Conservation (phyloP, 139 green algal genomes). For the Micractinium sp. region DNA sequence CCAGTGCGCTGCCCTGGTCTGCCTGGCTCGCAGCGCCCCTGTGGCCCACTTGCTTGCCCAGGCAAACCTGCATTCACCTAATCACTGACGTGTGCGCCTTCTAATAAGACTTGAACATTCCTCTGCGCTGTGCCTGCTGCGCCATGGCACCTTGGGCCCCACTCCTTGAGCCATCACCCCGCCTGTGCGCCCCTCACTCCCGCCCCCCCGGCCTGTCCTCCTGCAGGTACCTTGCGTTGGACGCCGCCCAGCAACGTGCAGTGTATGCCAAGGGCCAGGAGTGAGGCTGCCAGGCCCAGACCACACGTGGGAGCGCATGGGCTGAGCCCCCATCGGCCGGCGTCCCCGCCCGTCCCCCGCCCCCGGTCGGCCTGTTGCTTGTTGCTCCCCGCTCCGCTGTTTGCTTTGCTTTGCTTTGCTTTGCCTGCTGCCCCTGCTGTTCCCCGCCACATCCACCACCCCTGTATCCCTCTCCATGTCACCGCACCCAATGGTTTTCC, state of each 20-base stretch:
- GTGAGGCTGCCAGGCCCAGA: not conserved
- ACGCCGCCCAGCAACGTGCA: conserved; percentile 15
- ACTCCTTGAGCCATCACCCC: too few species aligned
- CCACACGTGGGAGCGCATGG: not conserved
- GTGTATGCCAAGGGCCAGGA: not conserved
- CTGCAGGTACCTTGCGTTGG: conserved; percentile 16
- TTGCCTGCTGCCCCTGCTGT: not conserved
- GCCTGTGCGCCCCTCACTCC: too few species aligned
- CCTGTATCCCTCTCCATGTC: too few species aligned
- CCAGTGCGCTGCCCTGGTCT: not conserved
- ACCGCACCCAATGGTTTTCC: too few species aligned
- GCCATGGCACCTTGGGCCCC: too few species aligned
- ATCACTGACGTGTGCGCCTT: too few species aligned
- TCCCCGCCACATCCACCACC: not conserved
- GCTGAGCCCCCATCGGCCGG: not conserved
- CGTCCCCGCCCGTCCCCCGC: not conserved
- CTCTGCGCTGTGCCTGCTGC: too few species aligned
- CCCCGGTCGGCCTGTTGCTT: not conserved
- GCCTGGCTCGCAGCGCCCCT: too few species aligned
- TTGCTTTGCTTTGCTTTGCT: not conserved
- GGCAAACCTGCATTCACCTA: too few species aligned
- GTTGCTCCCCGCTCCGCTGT: not conserved
- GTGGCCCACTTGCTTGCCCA: too few species aligned
- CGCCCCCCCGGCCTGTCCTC: not conserved
- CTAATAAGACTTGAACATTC: too few species aligned